A percentile compares a stretch with the other conserved stretches of the same genome.
These are phyloP conservation scores for Aspergillus chevalieri DNA, from an alignment of 2,329 filamentous ascomycete genomes.

Conservation along the genomic window DNA sequence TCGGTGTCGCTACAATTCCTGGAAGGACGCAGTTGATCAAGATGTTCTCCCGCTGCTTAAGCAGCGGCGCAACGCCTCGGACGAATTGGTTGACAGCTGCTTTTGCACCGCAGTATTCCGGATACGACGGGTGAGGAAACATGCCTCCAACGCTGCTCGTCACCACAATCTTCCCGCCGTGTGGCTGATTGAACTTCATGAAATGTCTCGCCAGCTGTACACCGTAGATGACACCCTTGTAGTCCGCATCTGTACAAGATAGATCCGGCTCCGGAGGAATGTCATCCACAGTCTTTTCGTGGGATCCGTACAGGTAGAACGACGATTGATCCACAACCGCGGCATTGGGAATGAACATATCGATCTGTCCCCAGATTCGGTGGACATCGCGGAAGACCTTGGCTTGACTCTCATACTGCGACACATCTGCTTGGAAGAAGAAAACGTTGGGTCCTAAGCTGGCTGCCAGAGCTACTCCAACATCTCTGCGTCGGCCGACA, in stretches of 20 bases:
- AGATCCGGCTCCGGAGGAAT: slow-evolving; percentile 43
- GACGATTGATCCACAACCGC: slow-evolving; percentile 45
- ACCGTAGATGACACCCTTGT: slow-evolving; percentile 48
- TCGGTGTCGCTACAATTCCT: slow-evolving; percentile 42
- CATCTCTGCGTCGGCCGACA: slow-evolving; percentile 33
- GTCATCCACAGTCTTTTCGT: slow-evolving; percentile 21
- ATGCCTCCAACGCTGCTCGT: slow-evolving; percentile 42
- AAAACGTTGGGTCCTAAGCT: slow-evolving; percentile 26
- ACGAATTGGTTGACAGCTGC: slow-evolving; percentile 43
- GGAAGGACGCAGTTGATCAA: slow-evolving; percentile 46
- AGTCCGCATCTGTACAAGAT: slow-evolving; percentile 44
- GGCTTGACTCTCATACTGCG: slow-evolving; percentile 42
- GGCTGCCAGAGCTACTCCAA: slow-evolving; percentile 30
- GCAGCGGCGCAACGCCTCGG: slow-evolving; percentile 32
- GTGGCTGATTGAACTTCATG: slow-evolving; percentile 44
- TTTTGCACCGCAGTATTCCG: slow-evolving; percentile 49
- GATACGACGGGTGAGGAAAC: slow-evolving; percentile 40
- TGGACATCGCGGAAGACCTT: slow-evolving; percentile 40
- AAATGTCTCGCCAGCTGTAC: slow-evolving; percentile 48
- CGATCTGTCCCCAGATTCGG: slow-evolving; percentile 41
- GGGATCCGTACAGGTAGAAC: slow-evolving; percentile 37
- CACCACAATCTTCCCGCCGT: slow-evolving; percentile 41
- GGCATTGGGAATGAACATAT: slow-evolving; percentile 47
- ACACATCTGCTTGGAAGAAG: slow-evolving; percentile 44
- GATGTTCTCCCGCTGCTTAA: slow-evolving; percentile 45